Conservation (phyloP, 1,284 basidiomycete species). For the Leccinum solheimii region DNA sequence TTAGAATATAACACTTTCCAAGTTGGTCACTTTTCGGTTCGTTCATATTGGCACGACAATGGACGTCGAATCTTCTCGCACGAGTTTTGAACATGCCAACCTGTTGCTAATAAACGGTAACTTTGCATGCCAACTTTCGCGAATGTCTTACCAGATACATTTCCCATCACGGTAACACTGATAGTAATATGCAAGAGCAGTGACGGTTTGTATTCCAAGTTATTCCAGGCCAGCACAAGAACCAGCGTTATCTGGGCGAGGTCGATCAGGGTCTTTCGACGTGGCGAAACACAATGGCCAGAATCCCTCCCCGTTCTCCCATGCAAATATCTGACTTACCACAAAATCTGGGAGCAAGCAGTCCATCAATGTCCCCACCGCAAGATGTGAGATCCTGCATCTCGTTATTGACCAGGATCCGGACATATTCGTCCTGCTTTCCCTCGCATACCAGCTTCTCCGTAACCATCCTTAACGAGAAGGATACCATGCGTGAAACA, state of each 20-base stretch:
- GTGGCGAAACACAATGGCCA: background rate
- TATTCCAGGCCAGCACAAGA: background rate
- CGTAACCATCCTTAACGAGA: background rate
- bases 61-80: background rate
- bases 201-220: background rate
- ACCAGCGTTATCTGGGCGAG: background rate
- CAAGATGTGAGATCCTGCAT: background rate
- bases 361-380: background rate
- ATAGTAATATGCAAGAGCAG: too few relatives aligned
- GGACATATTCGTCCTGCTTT: background rate
- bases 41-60: background rate
- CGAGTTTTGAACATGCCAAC: background rate
- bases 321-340: background rate
- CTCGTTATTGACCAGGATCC: background rate
- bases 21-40: background rate
- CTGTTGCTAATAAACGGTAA: too few relatives aligned
- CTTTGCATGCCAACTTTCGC: background rate
- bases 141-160: background rate
- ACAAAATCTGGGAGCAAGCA: background rate
- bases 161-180: background rate
- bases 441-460: background rate
- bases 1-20: slow-evolving; percentile 3
- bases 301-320: background rate
- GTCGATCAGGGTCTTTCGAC: background rate
- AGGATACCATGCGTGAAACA: background rate